phyloP scores from a whole-genome alignment of 2,329 filamentous ascomycete species.

The Diaporthe citrichinensis region DNA sequence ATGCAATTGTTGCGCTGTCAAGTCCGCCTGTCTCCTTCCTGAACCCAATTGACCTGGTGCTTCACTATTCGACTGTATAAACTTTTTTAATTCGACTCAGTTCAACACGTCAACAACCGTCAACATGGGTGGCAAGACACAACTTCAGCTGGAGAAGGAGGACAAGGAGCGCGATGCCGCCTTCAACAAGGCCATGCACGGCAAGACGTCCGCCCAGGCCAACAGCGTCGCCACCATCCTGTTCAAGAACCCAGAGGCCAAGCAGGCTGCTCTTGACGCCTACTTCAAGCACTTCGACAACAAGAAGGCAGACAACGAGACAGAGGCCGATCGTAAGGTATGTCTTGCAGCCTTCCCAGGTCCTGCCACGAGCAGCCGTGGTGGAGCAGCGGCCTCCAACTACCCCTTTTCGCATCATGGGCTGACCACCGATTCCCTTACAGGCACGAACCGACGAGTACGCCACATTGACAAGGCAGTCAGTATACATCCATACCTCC shows the following conservation, averaged over 20 bases:
- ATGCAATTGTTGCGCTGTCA: conserved; percentile 13
- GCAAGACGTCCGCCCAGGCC: conserved; percentile 75
- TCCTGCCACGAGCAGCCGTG: neutral
- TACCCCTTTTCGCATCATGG: neutral
- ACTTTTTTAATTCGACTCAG: neutral
- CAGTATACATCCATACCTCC: conserved; percentile 55
- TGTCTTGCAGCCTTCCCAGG: conserved; percentile 46
- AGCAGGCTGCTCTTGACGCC: conserved; percentile 78
- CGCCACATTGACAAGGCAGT: conserved; percentile 93
- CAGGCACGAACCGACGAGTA: conserved; percentile 89
- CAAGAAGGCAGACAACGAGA: conserved; percentile 82
- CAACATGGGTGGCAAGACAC: conserved; percentile 39
- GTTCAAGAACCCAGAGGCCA: conserved; percentile 76
- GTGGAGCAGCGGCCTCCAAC: neutral
- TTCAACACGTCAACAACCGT: conserved; percentile 37
- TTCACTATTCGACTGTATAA: conserved; percentile 1
- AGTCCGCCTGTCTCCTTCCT: neutral
- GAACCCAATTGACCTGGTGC: conserved; percentile 28
- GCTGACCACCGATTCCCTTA: conserved; percentile 43
- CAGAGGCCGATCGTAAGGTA: conserved; percentile 84
- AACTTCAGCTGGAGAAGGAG: conserved; percentile 77
- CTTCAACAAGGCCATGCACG: conserved; percentile 93
- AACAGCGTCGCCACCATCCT: conserved; percentile 86
- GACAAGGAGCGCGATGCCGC: conserved; percentile 88
- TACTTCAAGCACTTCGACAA: conserved; percentile 93